Evolutionary conservation across 208 protist species (phyloP).

Genomic region (Porcisia hertigi): DNA sequence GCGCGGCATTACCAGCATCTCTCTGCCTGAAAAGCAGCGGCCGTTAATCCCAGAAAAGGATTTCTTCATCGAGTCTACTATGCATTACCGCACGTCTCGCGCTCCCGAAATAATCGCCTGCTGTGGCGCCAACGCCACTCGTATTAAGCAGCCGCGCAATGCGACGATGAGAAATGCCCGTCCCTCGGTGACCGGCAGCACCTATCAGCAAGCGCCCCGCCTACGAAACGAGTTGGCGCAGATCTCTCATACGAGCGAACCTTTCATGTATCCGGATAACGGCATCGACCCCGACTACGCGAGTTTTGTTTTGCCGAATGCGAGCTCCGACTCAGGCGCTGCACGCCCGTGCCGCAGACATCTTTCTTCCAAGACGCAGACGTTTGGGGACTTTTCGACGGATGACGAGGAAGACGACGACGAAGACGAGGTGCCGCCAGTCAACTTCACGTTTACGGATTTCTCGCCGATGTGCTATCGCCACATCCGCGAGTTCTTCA

Average conservation of each 20-base stretch:
- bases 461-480: conserved; percentile 93
- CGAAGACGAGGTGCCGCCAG: conserved; percentile 44
- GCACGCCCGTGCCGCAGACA: background rate
- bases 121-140: conserved; percentile 25
- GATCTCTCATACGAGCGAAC: conserved; percentile 1
- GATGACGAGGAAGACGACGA: conserved; percentile 45
- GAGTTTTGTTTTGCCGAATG: conserved; percentile 2
- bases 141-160: conserved; percentile 3
- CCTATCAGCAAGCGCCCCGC: background rate
- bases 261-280: background rate
- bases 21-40: conserved; percentile 77
- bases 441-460: conserved; percentile 81
- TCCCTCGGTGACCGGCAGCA: background rate
- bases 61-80: conserved; percentile 78
- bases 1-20: conserved; percentile 80
- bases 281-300: conserved; percentile 13
- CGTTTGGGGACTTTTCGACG: conserved; percentile 22
- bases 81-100: conserved; percentile 36
- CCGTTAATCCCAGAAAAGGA: conserved; percentile 78
- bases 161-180: conserved; percentile 7
- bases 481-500: conserved; percentile 88
- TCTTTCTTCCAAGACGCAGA: background rate
- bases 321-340: background rate
- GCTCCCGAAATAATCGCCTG: conserved; percentile 31
- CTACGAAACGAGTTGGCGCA: conserved; percentile 2